Conservation (phyloP, 139 green algal genomes). For the Asterochloris sp. region DNA sequence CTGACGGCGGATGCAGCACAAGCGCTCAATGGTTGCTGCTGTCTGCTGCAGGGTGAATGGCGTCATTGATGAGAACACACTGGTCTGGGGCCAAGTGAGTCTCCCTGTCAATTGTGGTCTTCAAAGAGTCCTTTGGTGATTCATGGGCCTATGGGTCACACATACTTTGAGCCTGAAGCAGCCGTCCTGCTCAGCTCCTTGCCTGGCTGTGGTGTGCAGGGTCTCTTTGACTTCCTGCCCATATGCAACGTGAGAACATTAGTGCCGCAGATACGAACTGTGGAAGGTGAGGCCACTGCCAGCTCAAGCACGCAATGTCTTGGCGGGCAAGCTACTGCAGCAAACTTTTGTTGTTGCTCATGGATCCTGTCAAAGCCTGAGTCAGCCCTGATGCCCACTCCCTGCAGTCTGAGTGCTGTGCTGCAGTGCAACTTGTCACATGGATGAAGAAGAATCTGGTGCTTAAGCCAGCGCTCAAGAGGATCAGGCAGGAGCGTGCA, state of each 20-base stretch:
- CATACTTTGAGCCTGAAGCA: background rate
- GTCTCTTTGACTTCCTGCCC: constrained; percentile 86
- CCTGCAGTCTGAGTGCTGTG: background rate
- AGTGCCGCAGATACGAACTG: constrained; percentile 80
- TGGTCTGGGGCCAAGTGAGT: constrained; percentile 81
- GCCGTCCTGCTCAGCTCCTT: too few relatives aligned
- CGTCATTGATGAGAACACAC: constrained; percentile 88
- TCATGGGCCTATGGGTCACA: background rate
- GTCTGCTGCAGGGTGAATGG: constrained; percentile 54
- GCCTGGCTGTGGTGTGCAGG: background rate
- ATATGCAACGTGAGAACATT: constrained; percentile 84
- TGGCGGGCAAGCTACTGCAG: background rate
- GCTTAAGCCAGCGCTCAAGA: constrained; percentile 46
- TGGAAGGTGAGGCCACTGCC: constrained; percentile 59
- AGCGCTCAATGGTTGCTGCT: background rate
- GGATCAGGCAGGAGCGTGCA: constrained; percentile 22
- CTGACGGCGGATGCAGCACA: constrained; percentile 66
- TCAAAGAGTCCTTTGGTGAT: background rate
- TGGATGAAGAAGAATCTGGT: constrained; percentile 60
- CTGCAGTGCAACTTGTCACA: constrained; percentile 52
- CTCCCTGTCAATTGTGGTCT: background rate
- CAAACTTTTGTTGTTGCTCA: background rate
- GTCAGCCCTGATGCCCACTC: background rate
- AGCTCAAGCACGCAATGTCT: background rate
- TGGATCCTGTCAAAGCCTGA: background rate